A percentile compares a stretch with the other conserved stretches of the same genome.
Evolutionary conservation across 179 eudicot genomes (phyloP).

Genomic region (Silene vulgaris): DNA sequence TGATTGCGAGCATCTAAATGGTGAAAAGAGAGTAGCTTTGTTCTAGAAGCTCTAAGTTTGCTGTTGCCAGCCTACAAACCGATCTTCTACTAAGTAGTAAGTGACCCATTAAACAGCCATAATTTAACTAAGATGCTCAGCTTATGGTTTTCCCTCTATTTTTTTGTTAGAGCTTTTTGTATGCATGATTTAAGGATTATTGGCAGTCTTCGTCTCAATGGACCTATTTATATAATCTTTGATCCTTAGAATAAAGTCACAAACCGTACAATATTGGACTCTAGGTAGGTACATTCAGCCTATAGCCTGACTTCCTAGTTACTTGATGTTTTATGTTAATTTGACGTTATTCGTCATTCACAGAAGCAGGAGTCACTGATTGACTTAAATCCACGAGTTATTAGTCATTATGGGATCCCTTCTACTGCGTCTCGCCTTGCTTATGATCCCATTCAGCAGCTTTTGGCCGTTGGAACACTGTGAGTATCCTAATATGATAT

Average conservation of each 20-base stretch:
- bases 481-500: conserved; percentile 35
- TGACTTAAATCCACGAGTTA: conserved; percentile 45
- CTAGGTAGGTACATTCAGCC: background rate
- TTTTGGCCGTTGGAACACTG: conserved; percentile 81
- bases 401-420: conserved; percentile 73
- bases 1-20: background rate
- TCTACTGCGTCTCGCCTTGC: conserved; percentile 71
- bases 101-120: no score
- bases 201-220: background rate
- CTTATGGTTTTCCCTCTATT: no score
- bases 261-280: background rate
- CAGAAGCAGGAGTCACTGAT: conserved; percentile 26
- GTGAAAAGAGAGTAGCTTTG: background rate
- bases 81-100: background rate
- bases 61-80: no score
- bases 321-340: background rate
- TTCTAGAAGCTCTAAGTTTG: background rate
- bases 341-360: conserved; percentile 12
- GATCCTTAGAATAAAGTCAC: background rate
- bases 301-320: background rate
- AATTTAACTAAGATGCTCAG: no score
- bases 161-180: background rate
- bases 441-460: conserved; percentile 82
- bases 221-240: background rate
- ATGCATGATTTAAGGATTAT: background rate